Conservation (phyloP, 1,139 yeast genomes). For the Scheffersomyces quercinus region DNA sequence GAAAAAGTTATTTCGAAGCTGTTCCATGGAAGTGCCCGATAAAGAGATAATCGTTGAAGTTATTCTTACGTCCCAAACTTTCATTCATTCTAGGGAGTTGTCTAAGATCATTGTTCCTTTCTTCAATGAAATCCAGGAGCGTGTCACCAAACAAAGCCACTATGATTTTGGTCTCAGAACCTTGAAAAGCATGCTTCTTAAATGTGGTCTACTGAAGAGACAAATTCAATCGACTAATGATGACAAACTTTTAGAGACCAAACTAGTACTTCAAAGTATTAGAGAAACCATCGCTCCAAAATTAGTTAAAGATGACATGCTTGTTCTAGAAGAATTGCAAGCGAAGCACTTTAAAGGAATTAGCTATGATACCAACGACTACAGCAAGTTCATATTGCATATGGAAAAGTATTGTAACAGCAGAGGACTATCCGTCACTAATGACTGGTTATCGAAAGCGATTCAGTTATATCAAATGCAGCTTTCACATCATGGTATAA, state of each 20-base stretch:
- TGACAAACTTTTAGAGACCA: conserved; percentile 27
- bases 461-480: conserved; percentile 65
- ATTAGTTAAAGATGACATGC: conserved; percentile 53
- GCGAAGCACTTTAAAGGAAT: conserved; percentile 24
- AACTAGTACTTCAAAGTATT: conserved; percentile 54
- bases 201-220: conserved; percentile 56
- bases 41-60: conserved; percentile 69
- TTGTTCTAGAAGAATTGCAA: conserved; percentile 32
- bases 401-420: conserved; percentile 14
- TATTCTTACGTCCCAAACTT: conserved; percentile 72
- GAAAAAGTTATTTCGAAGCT: conserved; percentile 73
- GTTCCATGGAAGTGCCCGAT: conserved; percentile 78
- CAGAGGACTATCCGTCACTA: conserved; percentile 27
- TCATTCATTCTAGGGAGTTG: conserved; percentile 47
- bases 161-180: conserved; percentile 92
- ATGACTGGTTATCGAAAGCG: conserved; percentile 56
- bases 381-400: conserved; percentile 15
- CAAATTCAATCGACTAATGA: conserved; percentile 3
- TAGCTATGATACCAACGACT: conserved; percentile 12
- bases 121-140: conserved; percentile 42
- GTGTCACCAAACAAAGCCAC: conserved; percentile 60
- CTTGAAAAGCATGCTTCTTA: conserved; percentile 61
- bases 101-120: conserved; percentile 56
- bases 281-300: conserved; percentile 66
- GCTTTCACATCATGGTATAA: conserved; percentile 73